Conservation (phyloP, 2,329 filamentous ascomycete species). For the Pyrenophora teres region DNA sequence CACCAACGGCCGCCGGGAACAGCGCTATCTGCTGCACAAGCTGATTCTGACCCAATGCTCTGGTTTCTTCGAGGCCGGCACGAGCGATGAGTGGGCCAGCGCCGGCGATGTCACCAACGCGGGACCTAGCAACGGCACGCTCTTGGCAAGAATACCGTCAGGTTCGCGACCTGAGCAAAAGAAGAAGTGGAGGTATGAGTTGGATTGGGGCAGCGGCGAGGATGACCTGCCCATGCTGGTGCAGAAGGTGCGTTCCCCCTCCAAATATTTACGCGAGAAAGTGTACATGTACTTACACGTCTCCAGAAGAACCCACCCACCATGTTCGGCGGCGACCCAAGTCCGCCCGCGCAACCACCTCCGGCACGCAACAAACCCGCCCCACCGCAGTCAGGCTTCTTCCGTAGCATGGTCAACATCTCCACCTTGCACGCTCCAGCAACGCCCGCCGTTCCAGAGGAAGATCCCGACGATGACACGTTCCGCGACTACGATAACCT, state of each 20-base stretch:
- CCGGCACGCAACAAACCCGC: constrained; percentile 66
- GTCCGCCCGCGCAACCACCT: constrained; percentile 52
- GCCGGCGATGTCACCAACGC: constrained; percentile 39
- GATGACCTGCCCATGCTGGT: constrained; percentile 86
- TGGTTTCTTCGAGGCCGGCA: constrained; percentile 89
- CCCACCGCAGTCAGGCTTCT: constrained; percentile 71
- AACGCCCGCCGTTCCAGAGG: constrained; percentile 47
- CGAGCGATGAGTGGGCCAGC: constrained; percentile 75
- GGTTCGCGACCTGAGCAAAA: constrained; percentile 51
- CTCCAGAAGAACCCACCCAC: constrained; percentile 48
- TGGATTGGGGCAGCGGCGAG: constrained; percentile 72
- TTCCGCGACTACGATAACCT: constrained; percentile 94
- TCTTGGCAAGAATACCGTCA: constrained; percentile 49
- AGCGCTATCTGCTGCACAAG: constrained; percentile 83
- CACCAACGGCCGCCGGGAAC: constrained; percentile 70
- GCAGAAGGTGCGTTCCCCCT: constrained; percentile 64
- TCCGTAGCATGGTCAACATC: constrained; percentile 85
- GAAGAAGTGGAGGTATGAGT: constrained; percentile 82
- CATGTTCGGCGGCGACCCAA: constrained; percentile 60
- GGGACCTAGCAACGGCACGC: constrained; percentile 33
- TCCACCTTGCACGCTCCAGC: constrained; percentile 56
- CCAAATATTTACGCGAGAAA: not conserved
- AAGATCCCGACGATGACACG: constrained; percentile 70
- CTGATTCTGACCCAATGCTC: constrained; percentile 89
- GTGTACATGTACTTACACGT: constrained; percentile 15